These are phyloP conservation scores for Dryas integrifolia DNA, from an alignment of 331 rosid species.

Conservation along the genomic window DNA sequence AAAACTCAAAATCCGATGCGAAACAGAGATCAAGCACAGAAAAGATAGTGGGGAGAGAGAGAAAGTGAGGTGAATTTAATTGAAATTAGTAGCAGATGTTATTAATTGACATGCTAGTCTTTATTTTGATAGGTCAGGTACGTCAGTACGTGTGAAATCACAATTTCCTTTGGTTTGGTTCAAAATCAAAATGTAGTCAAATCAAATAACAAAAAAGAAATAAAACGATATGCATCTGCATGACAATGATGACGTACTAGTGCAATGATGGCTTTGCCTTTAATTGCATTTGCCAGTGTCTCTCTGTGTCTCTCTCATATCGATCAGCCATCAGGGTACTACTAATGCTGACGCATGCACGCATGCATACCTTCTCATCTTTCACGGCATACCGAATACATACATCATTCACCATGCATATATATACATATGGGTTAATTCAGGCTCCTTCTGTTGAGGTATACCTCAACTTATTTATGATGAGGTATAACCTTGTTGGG, in stretches of 20 bases:
- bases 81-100: not conserved
- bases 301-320: slow-evolving; percentile 19
- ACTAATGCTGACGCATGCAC: not conserved
- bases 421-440: too few species aligned
- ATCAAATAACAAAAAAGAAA: slow-evolving; percentile 9
- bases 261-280: slow-evolving; percentile 43
- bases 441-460: too few species aligned
- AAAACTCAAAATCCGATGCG: slow-evolving; percentile 39
- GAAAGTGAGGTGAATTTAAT: not conserved
- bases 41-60: slow-evolving; percentile 8
- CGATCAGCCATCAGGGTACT: not conserved
- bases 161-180: not conserved
- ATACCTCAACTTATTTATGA: too few species aligned
- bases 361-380: too few species aligned
- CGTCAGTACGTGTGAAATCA: not conserved
- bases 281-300: slow-evolving; percentile 35
- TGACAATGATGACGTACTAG: slow-evolving; percentile 50
- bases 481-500: too few species aligned
- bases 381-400: not conserved
- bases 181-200: slow-evolving; percentile 32
- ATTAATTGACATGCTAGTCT: not conserved
- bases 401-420: too few species aligned
- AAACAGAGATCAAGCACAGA: slow-evolving; percentile 18
- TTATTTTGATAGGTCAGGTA: not conserved
- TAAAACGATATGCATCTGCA: slow-evolving; percentile 18